Base-by-base conservation (phyloP, 169 alveolate genomes). In the Cryptosporidium xiaoi region DNA sequence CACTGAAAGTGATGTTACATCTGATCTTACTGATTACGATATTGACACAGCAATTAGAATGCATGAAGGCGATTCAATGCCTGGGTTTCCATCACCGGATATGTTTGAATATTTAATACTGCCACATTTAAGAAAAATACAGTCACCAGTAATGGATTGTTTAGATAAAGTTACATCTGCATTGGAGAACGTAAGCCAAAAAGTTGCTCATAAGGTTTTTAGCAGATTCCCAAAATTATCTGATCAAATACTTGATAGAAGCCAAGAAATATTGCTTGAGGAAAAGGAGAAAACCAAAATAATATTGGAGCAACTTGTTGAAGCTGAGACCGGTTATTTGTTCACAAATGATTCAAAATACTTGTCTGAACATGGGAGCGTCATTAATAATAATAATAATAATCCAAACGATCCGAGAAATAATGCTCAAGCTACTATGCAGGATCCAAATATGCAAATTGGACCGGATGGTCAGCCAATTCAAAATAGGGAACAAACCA, bases 11-110 rank as follows among this genome's bases (percentile, higher is more conserved):
- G 91, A 90, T 64, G 95, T 93, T 56, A 94, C 96, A 24, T 93
- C 91, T 16, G 96, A 93, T 66, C 84, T 95, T n/a, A 91, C 97
- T 12, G 99, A 97, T 82, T 91, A 92, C 84, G 99, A 98, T 83
- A 97, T 98, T 29, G 97, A 97, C 91, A 95, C 93, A 82, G 99
- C 99, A n/a, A 97, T 98, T 46, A 91, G 96, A 71, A 90, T 97
- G 84, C 99, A 97, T 85, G 99, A 98, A 90, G 99, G 99, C 12
- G 99, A 97, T 91, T 93, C 98, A 44, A 95, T 98, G 83, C 99
- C 99, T 7, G 99, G 99, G n/a, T 97, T 97, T 89, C 99, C 99
- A 1, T 95, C 98, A 44, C 98, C 98, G 3, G 99, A 97, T 91
- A 98, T 98, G 27, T 97, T 97, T 92, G 98, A 96, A 48, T 98